These are phyloP conservation scores for Podila horticola DNA, from an alignment of 192 early-diverging fungal genomes.

Conservation along the genomic window DNA sequence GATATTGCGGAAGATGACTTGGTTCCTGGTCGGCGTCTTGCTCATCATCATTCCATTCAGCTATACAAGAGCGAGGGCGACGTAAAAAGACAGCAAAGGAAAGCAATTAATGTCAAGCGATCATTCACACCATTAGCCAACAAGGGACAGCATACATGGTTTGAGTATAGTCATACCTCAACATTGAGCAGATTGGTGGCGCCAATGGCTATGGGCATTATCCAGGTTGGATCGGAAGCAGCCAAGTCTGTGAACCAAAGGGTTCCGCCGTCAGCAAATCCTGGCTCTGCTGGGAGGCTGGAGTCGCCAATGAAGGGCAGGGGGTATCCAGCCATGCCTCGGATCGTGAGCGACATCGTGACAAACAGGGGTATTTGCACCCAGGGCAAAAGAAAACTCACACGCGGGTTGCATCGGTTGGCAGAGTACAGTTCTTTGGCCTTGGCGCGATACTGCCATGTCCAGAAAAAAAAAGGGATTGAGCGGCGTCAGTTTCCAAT, in stretches of 20 bases:
- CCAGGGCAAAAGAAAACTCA: conserved; percentile 72
- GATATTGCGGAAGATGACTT: conserved; percentile 56
- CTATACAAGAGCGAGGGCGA: conserved; percentile 13
- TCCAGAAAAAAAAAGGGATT: background rate
- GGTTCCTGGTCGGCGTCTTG: conserved; percentile 51
- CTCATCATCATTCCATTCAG: conserved; percentile 55
- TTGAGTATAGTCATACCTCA: conserved; percentile 60
- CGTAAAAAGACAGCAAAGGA: background rate
- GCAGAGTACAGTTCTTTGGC: conserved; percentile 65
- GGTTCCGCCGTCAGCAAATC: conserved; percentile 66
- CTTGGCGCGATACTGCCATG: conserved; percentile 56
- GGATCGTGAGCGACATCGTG: conserved; percentile 70
- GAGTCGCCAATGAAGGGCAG: conserved; percentile 60
- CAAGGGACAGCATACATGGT: background rate
- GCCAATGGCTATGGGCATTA: conserved; percentile 75
- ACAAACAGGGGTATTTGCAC: conserved; percentile 84
- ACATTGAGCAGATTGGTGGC: conserved; percentile 73
- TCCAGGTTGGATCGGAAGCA: conserved; percentile 68
- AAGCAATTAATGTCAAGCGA: background rate
- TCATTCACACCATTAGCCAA: background rate
- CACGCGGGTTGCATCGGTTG: conserved; percentile 68
- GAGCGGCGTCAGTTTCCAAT: background rate
- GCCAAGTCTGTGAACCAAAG: conserved; percentile 75
- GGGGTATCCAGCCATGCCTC: conserved; percentile 71
- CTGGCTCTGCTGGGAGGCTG: conserved; percentile 49